Evolutionary conservation across 192 early-diverging fungal genomes (phyloP).

Genomic region (Dissophora globulifera): DNA sequence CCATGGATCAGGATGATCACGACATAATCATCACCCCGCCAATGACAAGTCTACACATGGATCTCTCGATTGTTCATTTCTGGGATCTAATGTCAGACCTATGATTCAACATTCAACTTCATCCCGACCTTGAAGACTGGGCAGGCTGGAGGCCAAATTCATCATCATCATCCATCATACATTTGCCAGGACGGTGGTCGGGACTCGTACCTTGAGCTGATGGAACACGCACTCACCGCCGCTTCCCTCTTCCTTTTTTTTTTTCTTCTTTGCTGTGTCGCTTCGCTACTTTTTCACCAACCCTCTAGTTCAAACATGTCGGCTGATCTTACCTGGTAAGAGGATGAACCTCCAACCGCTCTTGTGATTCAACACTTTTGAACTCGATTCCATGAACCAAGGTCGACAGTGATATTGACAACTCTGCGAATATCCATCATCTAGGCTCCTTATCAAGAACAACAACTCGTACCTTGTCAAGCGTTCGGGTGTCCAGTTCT

Average conservation of each 20-base stretch:
- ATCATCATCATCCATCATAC: neutral
- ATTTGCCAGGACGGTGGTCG: too few species aligned
- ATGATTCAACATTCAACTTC: constrained; percentile 30
- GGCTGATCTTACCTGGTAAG: constrained; percentile 57
- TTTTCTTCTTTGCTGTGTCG: neutral
- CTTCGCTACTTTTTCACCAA: neutral
- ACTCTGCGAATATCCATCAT: neutral
- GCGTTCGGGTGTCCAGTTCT: constrained; percentile 78
- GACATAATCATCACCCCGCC: neutral
- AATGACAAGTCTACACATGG: neutral
- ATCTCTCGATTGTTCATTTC: neutral
- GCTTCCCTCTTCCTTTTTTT: constrained; percentile 2
- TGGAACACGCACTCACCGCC: constrained; percentile 9
- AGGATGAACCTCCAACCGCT: neutral
- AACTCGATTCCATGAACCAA: neutral
- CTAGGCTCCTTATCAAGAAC: constrained; percentile 76
- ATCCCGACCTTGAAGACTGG: neutral
- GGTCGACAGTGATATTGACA: neutral
- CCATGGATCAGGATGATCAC: neutral
- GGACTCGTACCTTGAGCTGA: too few species aligned
- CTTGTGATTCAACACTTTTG: neutral
- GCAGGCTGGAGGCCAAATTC: neutral
- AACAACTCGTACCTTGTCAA: constrained; percentile 85
- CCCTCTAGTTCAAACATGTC: constrained; percentile 51
- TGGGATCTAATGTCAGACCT: constrained; percentile 29